phyloP scores from a whole-genome alignment of 2,329 filamentous ascomycete species.

The Chrysoporthe austroafricana region DNA sequence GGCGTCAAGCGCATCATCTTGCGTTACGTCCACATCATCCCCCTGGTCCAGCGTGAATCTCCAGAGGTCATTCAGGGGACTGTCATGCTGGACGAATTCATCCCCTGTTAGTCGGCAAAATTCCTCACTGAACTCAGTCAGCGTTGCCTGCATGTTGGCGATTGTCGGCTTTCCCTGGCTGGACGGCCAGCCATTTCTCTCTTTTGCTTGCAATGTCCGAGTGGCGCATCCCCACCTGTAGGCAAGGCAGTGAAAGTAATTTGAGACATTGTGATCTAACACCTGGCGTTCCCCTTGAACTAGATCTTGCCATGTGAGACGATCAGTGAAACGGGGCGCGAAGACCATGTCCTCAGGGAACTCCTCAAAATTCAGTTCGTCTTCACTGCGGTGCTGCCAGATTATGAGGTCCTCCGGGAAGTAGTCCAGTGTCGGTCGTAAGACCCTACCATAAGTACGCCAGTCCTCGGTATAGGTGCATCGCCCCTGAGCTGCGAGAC shows the following conservation, averaged over 20 bases:
- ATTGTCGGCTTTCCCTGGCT: background rate
- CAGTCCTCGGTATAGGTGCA: constrained; percentile 33
- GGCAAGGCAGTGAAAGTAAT: constrained; percentile 24
- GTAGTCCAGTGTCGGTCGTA: constrained; percentile 34
- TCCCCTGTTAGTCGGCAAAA: background rate
- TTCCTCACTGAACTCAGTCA: background rate
- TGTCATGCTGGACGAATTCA: background rate
- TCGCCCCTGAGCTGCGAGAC: constrained; percentile 35
- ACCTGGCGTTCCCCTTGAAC: background rate
- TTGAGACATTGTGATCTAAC: constrained; percentile 2
- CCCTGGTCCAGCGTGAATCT: constrained; percentile 28
- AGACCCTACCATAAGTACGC: constrained; percentile 34
- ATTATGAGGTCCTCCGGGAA: constrained; percentile 40
- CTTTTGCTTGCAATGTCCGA: constrained; percentile 9
- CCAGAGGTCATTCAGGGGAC: background rate
- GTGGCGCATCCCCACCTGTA: constrained; percentile 23
- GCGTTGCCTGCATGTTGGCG: background rate
- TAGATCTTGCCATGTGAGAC: constrained; percentile 20
- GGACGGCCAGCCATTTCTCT: background rate
- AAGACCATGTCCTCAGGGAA: constrained; percentile 14
- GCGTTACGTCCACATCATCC: constrained; percentile 28
- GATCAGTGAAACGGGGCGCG: constrained; percentile 22
- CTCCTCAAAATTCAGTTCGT: background rate
- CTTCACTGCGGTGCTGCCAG: constrained; percentile 29
- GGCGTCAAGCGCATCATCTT: constrained; percentile 32